Evolutionary conservation across 2,329 filamentous ascomycete genomes (phyloP).

Genomic region (Venturia pyrina): DNA sequence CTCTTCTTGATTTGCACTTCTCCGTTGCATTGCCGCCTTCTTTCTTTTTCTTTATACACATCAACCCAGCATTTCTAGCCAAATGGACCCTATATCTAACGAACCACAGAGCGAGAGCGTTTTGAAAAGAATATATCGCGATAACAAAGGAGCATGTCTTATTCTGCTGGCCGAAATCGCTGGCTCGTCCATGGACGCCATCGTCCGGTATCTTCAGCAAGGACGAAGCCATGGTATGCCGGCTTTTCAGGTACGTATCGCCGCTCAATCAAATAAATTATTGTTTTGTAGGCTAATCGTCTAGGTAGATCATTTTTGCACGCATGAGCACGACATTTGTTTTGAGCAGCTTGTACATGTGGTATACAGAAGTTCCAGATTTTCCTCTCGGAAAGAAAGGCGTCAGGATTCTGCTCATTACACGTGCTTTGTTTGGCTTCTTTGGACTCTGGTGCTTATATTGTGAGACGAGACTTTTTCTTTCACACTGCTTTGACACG

Average conservation of each 20-base stretch:
- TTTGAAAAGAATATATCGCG: constrained; percentile 4
- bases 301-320: constrained; percentile 15
- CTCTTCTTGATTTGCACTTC: background rate
- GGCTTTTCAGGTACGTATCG: constrained; percentile 5
- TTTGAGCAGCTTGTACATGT: constrained; percentile 11
- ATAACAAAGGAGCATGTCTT: constrained; percentile 10
- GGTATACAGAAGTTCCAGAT: constrained; percentile 9
- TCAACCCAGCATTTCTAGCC: background rate
- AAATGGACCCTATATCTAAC: background rate
- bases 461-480: background rate
- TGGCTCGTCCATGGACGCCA: constrained; percentile 9
- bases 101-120: background rate
- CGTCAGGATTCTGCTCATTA: constrained; percentile 3
- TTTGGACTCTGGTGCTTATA: constrained; percentile 13
- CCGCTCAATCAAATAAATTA: background rate
- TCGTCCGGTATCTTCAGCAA: constrained; percentile 10
- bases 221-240: background rate
- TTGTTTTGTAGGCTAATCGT: background rate
- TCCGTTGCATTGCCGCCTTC: background rate
- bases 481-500: background rate
- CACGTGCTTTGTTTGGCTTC: constrained; percentile 10
- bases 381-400: constrained; percentile 6
- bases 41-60: background rate
- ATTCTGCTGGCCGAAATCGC: constrained; percentile 9
- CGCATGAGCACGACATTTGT: constrained; percentile 11